phyloP scores from a whole-genome alignment of 2,329 filamentous ascomycete genomes.

The Pseudogymnoascus sp. region DNA sequence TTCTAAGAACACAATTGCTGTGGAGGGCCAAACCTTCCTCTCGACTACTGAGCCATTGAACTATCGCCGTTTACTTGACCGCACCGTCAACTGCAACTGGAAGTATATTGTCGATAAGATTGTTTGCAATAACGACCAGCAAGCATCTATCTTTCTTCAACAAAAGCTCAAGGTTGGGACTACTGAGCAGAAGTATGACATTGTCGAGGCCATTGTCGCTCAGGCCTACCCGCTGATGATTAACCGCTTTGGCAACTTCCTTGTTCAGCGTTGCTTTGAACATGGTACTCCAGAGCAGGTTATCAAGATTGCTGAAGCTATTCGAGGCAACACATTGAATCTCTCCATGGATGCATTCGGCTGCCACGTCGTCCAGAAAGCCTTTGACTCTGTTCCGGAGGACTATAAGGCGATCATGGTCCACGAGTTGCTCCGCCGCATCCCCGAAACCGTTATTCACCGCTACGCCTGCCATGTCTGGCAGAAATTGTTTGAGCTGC shows the following conservation, averaged over 20 bases:
- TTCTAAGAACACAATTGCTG: constrained; percentile 34
- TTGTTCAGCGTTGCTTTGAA: constrained; percentile 97
- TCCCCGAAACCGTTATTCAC: constrained; percentile 96
- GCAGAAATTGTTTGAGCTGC: constrained; percentile 98
- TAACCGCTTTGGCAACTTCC: constrained; percentile 96
- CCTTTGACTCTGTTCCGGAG: constrained; percentile 94
- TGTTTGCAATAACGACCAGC: constrained; percentile 97
- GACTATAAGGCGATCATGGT: constrained; percentile 99
- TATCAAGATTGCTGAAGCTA: constrained; percentile 86
- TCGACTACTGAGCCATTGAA: constrained; percentile 87
- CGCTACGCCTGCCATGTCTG: constrained; percentile 98
- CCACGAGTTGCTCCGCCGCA: constrained; percentile 88
- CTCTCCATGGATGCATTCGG: constrained; percentile 98
- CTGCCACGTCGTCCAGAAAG: constrained; percentile 97
- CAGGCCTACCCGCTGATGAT: constrained; percentile 96
- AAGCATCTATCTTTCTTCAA: constrained; percentile 96
- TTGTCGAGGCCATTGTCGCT: constrained; percentile 90
- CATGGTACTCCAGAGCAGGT: constrained; percentile 93
- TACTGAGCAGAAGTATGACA: constrained; percentile 90
- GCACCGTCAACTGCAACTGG: constrained; percentile 97
- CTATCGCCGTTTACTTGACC: constrained; percentile 88
- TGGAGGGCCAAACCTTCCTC: constrained; percentile 67
- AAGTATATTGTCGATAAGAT: constrained; percentile 99
- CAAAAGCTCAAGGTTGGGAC: constrained; percentile 98
- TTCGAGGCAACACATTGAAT: constrained; percentile 85